phyloP scores from a whole-genome alignment of 768 basidiomycete genomes.

The Tephrocybe sp. region DNA sequence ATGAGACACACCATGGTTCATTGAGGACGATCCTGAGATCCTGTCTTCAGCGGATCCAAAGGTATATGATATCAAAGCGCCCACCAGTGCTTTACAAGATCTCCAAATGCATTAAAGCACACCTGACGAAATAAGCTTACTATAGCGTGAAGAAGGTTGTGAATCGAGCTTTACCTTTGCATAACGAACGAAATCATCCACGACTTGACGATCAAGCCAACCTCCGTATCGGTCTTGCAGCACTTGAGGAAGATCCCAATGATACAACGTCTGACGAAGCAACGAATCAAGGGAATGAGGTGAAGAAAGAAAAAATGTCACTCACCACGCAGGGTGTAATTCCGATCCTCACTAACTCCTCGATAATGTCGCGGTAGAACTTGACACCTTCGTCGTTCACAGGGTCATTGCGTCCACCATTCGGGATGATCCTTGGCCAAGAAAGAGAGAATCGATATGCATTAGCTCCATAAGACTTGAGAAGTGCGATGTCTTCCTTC shows the following conservation, averaged over 20 bases:
- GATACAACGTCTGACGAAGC: constrained; percentile 59
- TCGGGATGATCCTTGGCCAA: constrained; percentile 72
- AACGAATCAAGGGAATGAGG: not conserved
- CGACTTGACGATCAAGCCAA: constrained; percentile 68
- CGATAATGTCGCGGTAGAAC: constrained; percentile 67
- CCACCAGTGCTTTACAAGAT: constrained; percentile 72
- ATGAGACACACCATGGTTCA: constrained; percentile 69
- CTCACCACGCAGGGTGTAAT: constrained; percentile 66
- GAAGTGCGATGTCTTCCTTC: constrained; percentile 62
- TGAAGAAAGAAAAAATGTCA: not conserved
- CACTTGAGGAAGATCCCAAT: constrained; percentile 77
- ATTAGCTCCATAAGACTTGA: constrained; percentile 64
- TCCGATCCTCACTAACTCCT: constrained; percentile 56
- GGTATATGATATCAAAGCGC: constrained; percentile 54
- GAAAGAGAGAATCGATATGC: constrained; percentile 75
- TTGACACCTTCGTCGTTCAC: constrained; percentile 64
- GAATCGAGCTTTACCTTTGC: constrained; percentile 38
- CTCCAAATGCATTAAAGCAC: constrained; percentile 71
- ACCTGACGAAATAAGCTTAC: constrained; percentile 31
- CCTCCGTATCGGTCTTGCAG: constrained; percentile 75
- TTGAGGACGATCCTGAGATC: constrained; percentile 62
- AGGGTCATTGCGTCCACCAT: constrained; percentile 61
- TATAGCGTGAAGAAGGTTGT: not conserved
- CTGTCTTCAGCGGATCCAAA: constrained; percentile 35
- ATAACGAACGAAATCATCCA: constrained; percentile 63